Base-by-base conservation (phyloP, 306 rosid species). In the Quercus wislizeni region DNA sequence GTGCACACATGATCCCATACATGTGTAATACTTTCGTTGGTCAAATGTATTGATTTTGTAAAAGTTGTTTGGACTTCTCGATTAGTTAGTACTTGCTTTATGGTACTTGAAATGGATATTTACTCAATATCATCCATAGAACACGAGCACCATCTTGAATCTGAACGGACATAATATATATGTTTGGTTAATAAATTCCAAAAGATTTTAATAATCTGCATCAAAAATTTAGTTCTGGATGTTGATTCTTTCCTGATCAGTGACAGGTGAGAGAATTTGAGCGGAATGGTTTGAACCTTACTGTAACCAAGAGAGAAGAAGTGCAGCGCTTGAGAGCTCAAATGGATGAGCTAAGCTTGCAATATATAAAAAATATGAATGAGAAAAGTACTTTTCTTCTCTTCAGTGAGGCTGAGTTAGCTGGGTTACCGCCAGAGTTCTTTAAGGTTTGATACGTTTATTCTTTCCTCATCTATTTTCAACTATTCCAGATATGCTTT, bases 221-320 rank as follows among this genome's bases (percentile, higher is more conserved):
- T 62, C 14, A 4, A 17, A 55, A 51, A 73, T 67, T 63, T 67
- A 82, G 77, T 87, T 80, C 78, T 78, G 73, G 87, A 82, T 86
- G 69, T 86, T 95, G 92, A 95, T 95, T 89, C 83, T 89, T 84
- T 85, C 87, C 84, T 69, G 79, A 90, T 87, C 97, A 93, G 97
- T 95, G 98, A 95, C 99, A 95, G 99, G 89, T 95, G 82, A 88
- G 93, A 87, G 98, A 95, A 86, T 91, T 90, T 82, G 98, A 95
- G 86, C 93, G 85, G 67, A 91, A 91, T 90, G 99, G 99, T 49
- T 83, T 95, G 88, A 91, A 91, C 87, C 96, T 95, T 79, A 91
- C 98, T 61, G 85, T 84, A 69, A 88, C 94, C 77, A 95, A 95
- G 87, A 90, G 93, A 89, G 94, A 88, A 78, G 98, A 91, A 86